Conservation (phyloP, 306 rosid species). For the Pueraria montana region DNA sequence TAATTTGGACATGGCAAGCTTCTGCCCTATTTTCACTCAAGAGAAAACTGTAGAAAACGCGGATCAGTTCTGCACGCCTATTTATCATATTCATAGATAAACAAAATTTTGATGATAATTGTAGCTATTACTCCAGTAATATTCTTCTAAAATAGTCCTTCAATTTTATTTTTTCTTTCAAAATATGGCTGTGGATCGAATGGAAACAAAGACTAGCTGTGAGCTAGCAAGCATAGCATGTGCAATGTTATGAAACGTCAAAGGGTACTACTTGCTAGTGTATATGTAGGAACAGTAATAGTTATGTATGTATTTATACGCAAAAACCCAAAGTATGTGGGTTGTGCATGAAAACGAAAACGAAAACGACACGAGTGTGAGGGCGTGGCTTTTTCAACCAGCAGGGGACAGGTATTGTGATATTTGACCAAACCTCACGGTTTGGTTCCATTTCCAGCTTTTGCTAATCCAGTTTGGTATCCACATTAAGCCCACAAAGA, state of each 20-base stretch:
- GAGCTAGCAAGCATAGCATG: constrained; percentile 31
- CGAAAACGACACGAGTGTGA: constrained; percentile 28
- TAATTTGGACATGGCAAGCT: neutral
- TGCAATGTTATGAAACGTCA: constrained; percentile 40
- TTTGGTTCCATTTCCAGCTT: constrained; percentile 1
- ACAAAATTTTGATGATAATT: neutral
- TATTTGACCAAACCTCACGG: constrained; percentile 61
- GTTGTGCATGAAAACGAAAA: constrained; percentile 37
- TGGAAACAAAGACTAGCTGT: constrained; percentile 2
- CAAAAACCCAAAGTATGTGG: constrained; percentile 4
- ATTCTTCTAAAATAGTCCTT: too few species aligned
- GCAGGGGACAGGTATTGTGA: constrained; percentile 15
- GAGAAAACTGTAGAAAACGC: neutral
- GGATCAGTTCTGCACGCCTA: neutral
- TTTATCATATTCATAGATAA: neutral
- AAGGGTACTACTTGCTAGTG: neutral
- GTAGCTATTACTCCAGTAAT: neutral
- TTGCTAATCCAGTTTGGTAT: constrained; percentile 11
- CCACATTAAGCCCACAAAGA: neutral
- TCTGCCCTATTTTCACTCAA: neutral
- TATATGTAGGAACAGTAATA: neutral
- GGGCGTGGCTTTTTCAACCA: constrained; percentile 8
- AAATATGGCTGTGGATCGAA: neutral
- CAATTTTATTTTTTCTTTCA: neutral
- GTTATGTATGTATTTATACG: neutral